Evolutionary conservation across 2,329 filamentous ascomycete genomes (phyloP).

Genomic region (Rasamsonia emersonii): DNA sequence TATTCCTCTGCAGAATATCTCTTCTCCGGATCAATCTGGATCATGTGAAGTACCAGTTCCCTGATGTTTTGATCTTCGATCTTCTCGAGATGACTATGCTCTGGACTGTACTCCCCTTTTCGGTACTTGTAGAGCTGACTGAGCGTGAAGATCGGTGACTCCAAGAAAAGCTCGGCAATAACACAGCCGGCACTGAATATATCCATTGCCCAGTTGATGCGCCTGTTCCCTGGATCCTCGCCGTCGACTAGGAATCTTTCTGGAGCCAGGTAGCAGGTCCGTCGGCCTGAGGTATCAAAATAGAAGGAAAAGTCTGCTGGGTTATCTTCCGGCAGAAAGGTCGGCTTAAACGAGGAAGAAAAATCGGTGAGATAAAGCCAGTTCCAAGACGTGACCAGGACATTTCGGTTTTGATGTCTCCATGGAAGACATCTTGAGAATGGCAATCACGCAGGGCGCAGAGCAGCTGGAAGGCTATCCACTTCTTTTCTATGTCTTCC

Average conservation of each 20-base stretch:
- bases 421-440: constrained; percentile 79
- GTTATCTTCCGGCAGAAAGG: constrained; percentile 89
- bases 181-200: constrained; percentile 96
- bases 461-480: constrained; percentile 91
- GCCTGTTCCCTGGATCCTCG: constrained; percentile 55
- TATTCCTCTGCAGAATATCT: constrained; percentile 92
- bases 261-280: constrained; percentile 91
- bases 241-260: constrained; percentile 76
- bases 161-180: constrained; percentile 90
- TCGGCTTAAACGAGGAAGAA: constrained; percentile 89
- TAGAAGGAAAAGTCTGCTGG: constrained; percentile 97
- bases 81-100: constrained; percentile 68
- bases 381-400: constrained; percentile 97
- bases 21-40: constrained; percentile 83
- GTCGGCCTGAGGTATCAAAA: constrained; percentile 83
- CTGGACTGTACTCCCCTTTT: constrained; percentile 83
- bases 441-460: constrained; percentile 91
- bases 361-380: constrained; percentile 99
- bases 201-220: constrained; percentile 89
- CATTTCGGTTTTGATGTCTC: constrained; percentile 98
- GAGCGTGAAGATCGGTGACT: constrained; percentile 93
- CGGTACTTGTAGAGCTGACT: constrained; percentile 94
- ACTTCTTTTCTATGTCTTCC: constrained; percentile 97
- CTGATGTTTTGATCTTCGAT: constrained; percentile 82
- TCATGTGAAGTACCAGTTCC: constrained; percentile 91